Percentiles rank a stretch among this genome's conserved stretches.
phyloP scores from a whole-genome alignment of 208 protist genomes.

The Acanthamoeba royreba region DNA sequence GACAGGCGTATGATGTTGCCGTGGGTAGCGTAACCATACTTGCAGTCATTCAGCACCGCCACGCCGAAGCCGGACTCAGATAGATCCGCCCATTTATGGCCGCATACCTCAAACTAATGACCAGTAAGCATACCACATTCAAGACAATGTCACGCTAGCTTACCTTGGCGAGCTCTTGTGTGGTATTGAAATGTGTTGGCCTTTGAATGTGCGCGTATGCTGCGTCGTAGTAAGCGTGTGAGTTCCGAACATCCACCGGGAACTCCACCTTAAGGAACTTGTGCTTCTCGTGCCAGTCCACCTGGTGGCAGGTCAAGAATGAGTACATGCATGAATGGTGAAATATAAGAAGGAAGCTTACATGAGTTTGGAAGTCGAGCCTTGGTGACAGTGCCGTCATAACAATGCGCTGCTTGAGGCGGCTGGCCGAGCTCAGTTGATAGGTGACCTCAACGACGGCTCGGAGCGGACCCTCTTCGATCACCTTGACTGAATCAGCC shows the following conservation, averaged over 20 bases:
- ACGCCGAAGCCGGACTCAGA: constrained; percentile 72
- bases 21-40: constrained; percentile 67
- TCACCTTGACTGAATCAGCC: neutral
- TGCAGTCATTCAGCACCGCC: constrained; percentile 76
- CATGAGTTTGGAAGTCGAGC: neutral
- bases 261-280: constrained; percentile 80
- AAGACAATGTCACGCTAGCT: too few relatives aligned
- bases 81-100: constrained; percentile 71
- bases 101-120: constrained; percentile 68
- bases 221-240: constrained; percentile 66
- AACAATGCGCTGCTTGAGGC: neutral
- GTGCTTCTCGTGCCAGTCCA: constrained; percentile 72
- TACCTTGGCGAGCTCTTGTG: constrained; percentile 75
- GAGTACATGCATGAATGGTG: neutral
- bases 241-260: constrained; percentile 58
- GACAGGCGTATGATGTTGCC: constrained; percentile 44
- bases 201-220: constrained; percentile 73
- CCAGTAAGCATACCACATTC: neutral
- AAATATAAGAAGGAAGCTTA: neutral
- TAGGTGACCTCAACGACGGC: constrained; percentile 21
- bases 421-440: neutral
- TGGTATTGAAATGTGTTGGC: constrained; percentile 76
- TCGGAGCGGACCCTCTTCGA: constrained; percentile 54
- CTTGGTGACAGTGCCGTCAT: neutral
- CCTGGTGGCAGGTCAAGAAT: neutral